Base-by-base conservation (phyloP, 345 rosid genomes). In the Xanthoceras sorbifolium region DNA sequence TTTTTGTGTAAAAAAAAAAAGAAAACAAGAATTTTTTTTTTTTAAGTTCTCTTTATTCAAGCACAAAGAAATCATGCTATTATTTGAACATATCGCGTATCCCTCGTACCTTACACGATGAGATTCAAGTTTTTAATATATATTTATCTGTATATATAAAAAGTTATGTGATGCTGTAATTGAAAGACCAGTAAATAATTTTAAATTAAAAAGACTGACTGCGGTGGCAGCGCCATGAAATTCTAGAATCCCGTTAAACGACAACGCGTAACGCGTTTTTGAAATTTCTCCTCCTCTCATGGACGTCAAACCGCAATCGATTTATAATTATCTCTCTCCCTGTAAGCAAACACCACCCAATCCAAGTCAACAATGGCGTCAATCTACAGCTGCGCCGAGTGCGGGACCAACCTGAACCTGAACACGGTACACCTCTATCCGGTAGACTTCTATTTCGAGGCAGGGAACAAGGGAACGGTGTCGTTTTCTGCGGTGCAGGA, bases 401-500 rank as follows among this genome's bases (percentile, higher is more conserved):
- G 98, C 76, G 96, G 89, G 22, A 48, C 90, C 6, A 82, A 93
- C 76, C 94, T 95, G 3, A 90, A 89, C 80, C 86, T 93, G 44
- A 87, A 82, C 79, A 77, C 87, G 9, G 48, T 38, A 77, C 86
- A 86, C 73, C 82, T 95, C 64, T 93, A 84, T 70, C 97, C 98
- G 1, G 79, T 88, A 0, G 92, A 87, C 74, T 85, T 90, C 90
- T 95, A 86, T 86, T 93, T 95, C 87, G 97, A 91, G 78, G 99
- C 99, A 28, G 99, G 98, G 1, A 93, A 93, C 92, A 93, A 93
- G 75, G 89, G 86, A 68, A 83, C 97, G 8, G 76, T 89, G 44
- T 95, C 97, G 25, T 95, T 93, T 89, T 79, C 98, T 69, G 71
- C 79, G 72, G 69, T 91, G n/a, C n/a, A n/a, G 72, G 94, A 95